A percentile compares a stretch with the other conserved stretches of the same genome.
Conservation (phyloP, 164 flowering plant species). For the grape (Vitis vinifera) region DNA sequence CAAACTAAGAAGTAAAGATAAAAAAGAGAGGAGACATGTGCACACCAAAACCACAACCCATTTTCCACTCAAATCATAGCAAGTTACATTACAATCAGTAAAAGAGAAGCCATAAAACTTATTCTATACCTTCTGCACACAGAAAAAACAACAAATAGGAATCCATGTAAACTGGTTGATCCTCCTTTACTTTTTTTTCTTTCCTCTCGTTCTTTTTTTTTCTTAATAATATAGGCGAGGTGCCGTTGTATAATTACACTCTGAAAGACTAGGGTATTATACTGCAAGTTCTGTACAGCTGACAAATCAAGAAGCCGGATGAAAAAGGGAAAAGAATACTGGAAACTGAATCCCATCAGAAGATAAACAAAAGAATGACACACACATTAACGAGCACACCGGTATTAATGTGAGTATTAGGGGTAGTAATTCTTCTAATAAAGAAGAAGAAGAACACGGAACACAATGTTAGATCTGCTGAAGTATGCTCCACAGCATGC, state of each 20-base stretch:
- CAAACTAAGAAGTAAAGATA: slow-evolving; percentile 5
- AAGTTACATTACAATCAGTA: slow-evolving; percentile 31
- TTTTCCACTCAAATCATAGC: slow-evolving; percentile 29
- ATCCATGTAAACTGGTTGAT: slow-evolving; percentile 42
- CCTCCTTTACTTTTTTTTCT: slow-evolving; percentile 28
- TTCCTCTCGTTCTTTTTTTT: slow-evolving; percentile 13
- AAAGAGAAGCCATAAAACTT: slow-evolving; percentile 19
- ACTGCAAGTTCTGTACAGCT: slow-evolving; percentile 53
- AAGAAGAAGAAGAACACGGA: slow-evolving; percentile 12
- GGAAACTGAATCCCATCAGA: slow-evolving; percentile 36
- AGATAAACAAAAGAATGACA: slow-evolving; percentile 51
- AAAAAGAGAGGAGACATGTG: slow-evolving; percentile 4
- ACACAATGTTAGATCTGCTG: slow-evolving; percentile 24
- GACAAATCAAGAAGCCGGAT: slow-evolving; percentile 33
- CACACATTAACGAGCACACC: slow-evolving; percentile 36
- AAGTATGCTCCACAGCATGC: slow-evolving; percentile 49
- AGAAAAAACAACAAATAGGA: slow-evolving; percentile 34
- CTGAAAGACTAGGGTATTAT: slow-evolving; percentile 26
- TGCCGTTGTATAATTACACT: slow-evolving; percentile 57
- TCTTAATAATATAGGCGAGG: slow-evolving; percentile 36
- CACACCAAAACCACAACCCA: slow-evolving; percentile 46
- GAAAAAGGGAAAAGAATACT: slow-evolving; percentile 25
- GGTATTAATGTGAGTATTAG: slow-evolving; percentile 18
- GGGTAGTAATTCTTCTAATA: slow-evolving; percentile 14
- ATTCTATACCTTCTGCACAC: slow-evolving; percentile 58